Evolutionary conservation across 306 rosid genomes (phyloP).

Genomic region (Rosa chinensis): DNA sequence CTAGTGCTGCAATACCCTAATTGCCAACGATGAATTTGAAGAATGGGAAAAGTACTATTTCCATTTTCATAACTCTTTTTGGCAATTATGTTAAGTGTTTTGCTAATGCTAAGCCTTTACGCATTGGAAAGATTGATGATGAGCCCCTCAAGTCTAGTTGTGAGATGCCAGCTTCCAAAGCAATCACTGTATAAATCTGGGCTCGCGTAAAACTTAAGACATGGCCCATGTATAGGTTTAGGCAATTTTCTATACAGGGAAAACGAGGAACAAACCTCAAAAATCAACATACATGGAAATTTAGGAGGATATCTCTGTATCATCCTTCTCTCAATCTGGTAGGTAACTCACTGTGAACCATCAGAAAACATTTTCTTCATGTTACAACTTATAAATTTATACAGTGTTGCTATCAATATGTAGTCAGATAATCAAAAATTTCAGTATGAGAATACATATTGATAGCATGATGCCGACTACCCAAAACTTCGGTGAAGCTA

Average conservation of each 20-base stretch:
- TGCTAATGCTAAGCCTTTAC: neutral
- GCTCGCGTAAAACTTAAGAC: slow-evolving; percentile 15
- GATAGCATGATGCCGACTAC: neutral
- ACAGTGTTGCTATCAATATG: too few species aligned
- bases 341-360: neutral
- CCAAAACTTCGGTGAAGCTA: neutral
- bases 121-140: neutral
- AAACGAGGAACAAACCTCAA: neutral
- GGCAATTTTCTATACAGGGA: neutral
- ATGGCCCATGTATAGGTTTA: neutral
- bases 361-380: neutral
- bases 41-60: neutral
- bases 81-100: neutral
- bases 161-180: slow-evolving; percentile 13
- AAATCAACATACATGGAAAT: neutral
- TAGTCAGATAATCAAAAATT: neutral
- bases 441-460: neutral
- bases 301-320: neutral
- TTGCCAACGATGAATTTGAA: neutral
- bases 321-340: neutral
- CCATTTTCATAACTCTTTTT: neutral
- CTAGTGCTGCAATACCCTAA: neutral
- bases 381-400: neutral
- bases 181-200: neutral
- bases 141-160: neutral